These are phyloP conservation scores for Orbilia brochopaga DNA, from an alignment of 2,329 filamentous ascomycete species.

Conservation along the genomic window DNA sequence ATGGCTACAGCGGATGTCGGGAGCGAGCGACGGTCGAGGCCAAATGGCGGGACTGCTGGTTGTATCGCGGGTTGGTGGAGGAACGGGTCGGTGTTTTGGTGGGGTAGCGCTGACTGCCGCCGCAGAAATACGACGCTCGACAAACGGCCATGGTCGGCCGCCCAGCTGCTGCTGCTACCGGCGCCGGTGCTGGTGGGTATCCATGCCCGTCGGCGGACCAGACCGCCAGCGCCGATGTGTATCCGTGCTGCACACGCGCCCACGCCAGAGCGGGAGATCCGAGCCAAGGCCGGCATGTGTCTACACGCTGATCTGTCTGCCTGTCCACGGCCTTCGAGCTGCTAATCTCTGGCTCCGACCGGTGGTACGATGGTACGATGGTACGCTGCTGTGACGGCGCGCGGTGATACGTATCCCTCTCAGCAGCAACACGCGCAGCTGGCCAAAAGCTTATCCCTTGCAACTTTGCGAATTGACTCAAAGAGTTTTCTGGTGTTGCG, in stretches of 20 bases:
- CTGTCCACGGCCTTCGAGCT: background rate
- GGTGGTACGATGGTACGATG: background rate
- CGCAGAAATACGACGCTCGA: constrained; percentile 34
- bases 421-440: background rate
- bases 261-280: constrained; percentile 48
- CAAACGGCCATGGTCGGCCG: constrained; percentile 15
- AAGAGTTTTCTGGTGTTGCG: background rate
- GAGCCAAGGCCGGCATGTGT: constrained; percentile 49
- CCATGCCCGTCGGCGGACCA: constrained; percentile 26
- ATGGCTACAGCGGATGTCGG: constrained; percentile 69
- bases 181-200: background rate
- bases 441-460: background rate
- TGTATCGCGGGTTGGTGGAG: constrained; percentile 39
- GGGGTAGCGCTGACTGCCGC: constrained; percentile 47
- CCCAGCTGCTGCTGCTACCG: constrained; percentile 13
- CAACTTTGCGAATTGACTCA: background rate
- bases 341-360: background rate
- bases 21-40: constrained; percentile 58
- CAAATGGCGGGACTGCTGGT: constrained; percentile 25
- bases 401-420: background rate
- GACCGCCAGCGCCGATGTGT: constrained; percentile 16
- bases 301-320: constrained; percentile 6
- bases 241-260: constrained; percentile 1
- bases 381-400: background rate
- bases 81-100: constrained; percentile 47